Evolutionary conservation across 2,329 filamentous ascomycete genomes (phyloP).

Genomic region (Colletotrichum tabaci): DNA sequence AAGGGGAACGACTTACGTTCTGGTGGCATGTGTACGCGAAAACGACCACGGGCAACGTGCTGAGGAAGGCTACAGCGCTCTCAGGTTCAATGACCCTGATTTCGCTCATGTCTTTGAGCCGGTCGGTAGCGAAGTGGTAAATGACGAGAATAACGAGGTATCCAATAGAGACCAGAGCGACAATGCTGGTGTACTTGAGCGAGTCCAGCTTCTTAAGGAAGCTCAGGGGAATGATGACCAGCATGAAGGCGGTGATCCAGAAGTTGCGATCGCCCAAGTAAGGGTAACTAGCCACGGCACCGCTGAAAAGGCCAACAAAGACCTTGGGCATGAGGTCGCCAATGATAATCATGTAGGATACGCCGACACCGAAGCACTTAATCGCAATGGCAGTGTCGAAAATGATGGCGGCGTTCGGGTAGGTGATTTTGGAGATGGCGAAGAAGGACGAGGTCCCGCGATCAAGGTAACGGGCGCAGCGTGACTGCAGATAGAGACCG

Average conservation of each 20-base stretch:
- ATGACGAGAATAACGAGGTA: slow-evolving; percentile 95
- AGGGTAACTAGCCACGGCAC: slow-evolving; percentile 70
- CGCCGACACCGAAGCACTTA: slow-evolving; percentile 97
- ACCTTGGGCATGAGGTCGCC: slow-evolving; percentile 98
- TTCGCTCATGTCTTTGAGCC: slow-evolving; percentile 79
- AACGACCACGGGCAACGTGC: slow-evolving; percentile 93
- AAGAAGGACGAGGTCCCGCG: slow-evolving; percentile 93
- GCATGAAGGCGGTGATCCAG: slow-evolving; percentile 98
- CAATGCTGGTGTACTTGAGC: slow-evolving; percentile 94
- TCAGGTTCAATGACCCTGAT: slow-evolving; percentile 85
- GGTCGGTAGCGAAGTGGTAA: slow-evolving; percentile 90
- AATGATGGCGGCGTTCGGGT: slow-evolving; percentile 93
- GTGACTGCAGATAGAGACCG: slow-evolving; percentile 93
- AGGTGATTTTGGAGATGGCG: slow-evolving; percentile 95
- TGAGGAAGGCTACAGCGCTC: slow-evolving; percentile 83
- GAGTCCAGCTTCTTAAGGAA: slow-evolving; percentile 94
- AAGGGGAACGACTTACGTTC: slow-evolving; percentile 73
- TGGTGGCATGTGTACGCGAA: slow-evolving; percentile 99
- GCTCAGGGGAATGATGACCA: slow-evolving; percentile 93
- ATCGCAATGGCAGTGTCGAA: slow-evolving; percentile 97
- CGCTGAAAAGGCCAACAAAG: slow-evolving; percentile 81
- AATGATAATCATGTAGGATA: slow-evolving; percentile 99
- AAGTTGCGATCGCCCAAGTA: slow-evolving; percentile 94
- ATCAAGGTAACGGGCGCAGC: slow-evolving; percentile 94
- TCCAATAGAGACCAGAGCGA: slow-evolving; percentile 92